Percentiles rank a stretch among this genome's conserved stretches.
Conservation (phyloP, 345 rosid genomes). For the Gossypium ekmanianum region DNA sequence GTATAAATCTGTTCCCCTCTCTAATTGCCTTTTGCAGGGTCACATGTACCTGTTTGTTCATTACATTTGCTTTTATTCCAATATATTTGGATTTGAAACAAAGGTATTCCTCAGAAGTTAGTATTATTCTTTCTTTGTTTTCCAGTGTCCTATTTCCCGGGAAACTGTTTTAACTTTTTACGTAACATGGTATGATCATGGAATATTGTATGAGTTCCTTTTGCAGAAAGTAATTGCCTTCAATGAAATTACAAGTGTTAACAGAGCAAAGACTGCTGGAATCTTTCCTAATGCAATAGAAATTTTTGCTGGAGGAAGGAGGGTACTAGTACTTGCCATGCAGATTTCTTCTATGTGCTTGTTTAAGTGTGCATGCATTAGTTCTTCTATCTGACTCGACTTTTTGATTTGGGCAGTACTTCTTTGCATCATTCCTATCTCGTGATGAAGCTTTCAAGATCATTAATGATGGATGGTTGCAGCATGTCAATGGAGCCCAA, state of each 20-base stretch:
- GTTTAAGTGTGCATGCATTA: neutral
- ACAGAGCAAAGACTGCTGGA: constrained; percentile 95
- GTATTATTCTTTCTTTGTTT: constrained; percentile 2
- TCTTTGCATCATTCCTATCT: constrained; percentile 69
- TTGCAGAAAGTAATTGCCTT: constrained; percentile 80
- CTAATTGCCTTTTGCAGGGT: constrained; percentile 55
- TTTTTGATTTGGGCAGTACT: constrained; percentile 44
- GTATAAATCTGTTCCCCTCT: constrained; percentile 2
- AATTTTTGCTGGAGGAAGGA: constrained; percentile 74
- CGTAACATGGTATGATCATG: constrained; percentile 5
- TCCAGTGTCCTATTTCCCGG: neutral
- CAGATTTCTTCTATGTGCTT: constrained; percentile 14
- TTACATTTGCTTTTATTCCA: constrained; percentile 87
- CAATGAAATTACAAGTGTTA: constrained; percentile 64
- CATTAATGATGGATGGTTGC: constrained; percentile 57
- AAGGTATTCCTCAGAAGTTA: constrained; percentile 51
- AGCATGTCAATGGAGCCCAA: constrained; percentile 30
- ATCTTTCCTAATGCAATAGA: constrained; percentile 95
- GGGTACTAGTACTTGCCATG: constrained; percentile 44
- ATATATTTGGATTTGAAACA: constrained; percentile 98
- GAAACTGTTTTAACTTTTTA: constrained; percentile 1
- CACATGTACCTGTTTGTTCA: constrained; percentile 89
- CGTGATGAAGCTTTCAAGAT: constrained; percentile 69
- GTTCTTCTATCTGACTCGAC: constrained; percentile 4
- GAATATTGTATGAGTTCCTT: constrained; percentile 13